phyloP scores from a whole-genome alignment of 2,329 filamentous ascomycete genomes.

The Helotiales sp. region DNA sequence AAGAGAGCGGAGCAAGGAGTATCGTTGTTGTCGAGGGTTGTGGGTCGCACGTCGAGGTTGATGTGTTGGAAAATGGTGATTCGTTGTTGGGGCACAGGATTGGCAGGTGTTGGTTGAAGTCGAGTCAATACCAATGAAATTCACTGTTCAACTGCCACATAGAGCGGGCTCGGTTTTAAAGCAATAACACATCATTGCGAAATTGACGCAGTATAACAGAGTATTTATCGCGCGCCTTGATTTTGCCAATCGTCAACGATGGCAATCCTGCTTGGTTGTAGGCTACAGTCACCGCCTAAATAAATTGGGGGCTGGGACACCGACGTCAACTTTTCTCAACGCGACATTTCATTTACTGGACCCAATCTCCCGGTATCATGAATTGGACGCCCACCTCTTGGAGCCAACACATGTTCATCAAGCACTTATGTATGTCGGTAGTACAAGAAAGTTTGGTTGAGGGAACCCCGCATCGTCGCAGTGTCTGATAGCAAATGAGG shows the following conservation, averaged over 20 bases:
- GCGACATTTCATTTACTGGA: too few species aligned
- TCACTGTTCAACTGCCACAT: not conserved
- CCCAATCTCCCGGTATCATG: not conserved
- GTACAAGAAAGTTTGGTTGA: too few species aligned
- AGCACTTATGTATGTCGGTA: too few species aligned
- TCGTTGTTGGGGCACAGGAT: not conserved
- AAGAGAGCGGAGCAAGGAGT: slow-evolving; percentile 5
- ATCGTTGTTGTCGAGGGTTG: slow-evolving; percentile 4
- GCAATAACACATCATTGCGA: not conserved
- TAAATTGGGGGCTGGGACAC: not conserved
- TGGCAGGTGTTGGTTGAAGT: not conserved
- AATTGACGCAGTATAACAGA: not conserved
- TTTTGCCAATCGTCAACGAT: not conserved
- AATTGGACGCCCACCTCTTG: too few species aligned
- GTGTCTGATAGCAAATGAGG: too few species aligned
- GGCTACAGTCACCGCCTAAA: not conserved
- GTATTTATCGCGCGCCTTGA: not conserved
- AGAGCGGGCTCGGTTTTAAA: not conserved
- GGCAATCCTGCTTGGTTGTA: not conserved
- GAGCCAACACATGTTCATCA: too few species aligned
- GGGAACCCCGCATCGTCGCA: too few species aligned
- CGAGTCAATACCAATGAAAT: not conserved
- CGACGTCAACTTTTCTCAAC: not conserved
- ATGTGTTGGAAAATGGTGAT: slow-evolving; percentile 12
- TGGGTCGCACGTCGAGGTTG: slow-evolving; percentile 5